A percentile compares a stretch with the other conserved stretches of the same genome.
phyloP scores from a whole-genome alignment of 108 stramenopile genomes.

The Skeletonema marinoi region DNA sequence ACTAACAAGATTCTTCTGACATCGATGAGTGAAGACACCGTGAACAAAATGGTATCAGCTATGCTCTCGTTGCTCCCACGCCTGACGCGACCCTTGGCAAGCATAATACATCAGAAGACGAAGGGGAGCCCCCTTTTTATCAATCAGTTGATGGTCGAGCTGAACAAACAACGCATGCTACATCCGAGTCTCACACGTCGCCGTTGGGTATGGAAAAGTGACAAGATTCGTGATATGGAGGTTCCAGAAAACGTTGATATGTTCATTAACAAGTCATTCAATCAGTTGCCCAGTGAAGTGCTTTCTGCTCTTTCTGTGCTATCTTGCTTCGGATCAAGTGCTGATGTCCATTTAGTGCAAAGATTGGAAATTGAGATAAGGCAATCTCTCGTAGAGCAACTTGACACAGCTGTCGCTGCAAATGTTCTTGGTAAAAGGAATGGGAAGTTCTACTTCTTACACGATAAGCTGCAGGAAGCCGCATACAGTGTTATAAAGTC shows the following conservation, averaged over 20 bases:
- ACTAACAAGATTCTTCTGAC: conserved; percentile 3
- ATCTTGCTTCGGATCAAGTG: conserved; percentile 21
- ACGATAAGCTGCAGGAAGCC: conserved; percentile 30
- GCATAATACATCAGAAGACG: conserved; percentile 20
- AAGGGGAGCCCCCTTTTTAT: conserved; percentile 30
- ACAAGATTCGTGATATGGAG: conserved; percentile 14
- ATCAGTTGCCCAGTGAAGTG: conserved; percentile 1
- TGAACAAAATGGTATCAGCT: conserved; percentile 23
- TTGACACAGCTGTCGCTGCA: conserved; percentile 13
- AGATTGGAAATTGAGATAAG: conserved; percentile 5
- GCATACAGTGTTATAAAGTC: conserved; percentile 8
- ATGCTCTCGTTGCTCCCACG: conserved; percentile 20
- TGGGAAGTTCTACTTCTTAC: conserved; percentile 11
- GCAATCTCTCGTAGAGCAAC: neutral
- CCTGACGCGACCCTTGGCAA: conserved; percentile 14
- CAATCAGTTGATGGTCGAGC: conserved; percentile 8
- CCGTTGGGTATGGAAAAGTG: conserved; percentile 34
- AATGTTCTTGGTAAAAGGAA: conserved; percentile 14
- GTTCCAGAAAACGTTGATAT: conserved; percentile 20
- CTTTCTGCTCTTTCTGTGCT: conserved; percentile 10
- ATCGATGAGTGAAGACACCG: conserved; percentile 1
- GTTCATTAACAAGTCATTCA: conserved; percentile 10
- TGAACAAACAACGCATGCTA: conserved; percentile 12
- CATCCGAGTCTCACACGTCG: neutral
- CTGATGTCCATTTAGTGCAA: neutral